Conservation (phyloP, 352 stramenopile genomes). For the Phytopythium mirpurense region DNA sequence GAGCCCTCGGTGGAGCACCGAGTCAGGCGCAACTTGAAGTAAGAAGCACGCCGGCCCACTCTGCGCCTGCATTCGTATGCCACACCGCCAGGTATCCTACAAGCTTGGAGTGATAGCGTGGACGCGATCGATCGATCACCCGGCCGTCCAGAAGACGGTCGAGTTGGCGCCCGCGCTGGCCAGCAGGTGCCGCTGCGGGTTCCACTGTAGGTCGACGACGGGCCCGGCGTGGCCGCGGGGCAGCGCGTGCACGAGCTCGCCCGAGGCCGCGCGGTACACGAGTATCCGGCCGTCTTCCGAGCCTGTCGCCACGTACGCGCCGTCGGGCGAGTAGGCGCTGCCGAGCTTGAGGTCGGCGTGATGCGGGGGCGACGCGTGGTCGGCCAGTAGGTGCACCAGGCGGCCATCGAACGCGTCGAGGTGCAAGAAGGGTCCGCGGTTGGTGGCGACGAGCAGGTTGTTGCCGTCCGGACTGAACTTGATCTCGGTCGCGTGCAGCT, state of each 20-base stretch:
- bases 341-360: constrained; percentile 44
- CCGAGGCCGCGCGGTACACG: constrained; percentile 56
- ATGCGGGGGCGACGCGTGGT: constrained; percentile 33
- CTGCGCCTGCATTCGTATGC: too few species aligned
- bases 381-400: constrained; percentile 64
- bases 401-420: constrained; percentile 84
- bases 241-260: constrained; percentile 53
- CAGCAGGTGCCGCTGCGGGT: constrained; percentile 79
- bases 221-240: constrained; percentile 56
- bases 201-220: constrained; percentile 72
- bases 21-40: too few species aligned
- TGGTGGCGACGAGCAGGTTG: constrained; percentile 78
- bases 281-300: constrained; percentile 71
- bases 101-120: too few species aligned
- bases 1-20: too few species aligned
- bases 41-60: too few species aligned
- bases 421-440: constrained; percentile 74
- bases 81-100: too few species aligned
- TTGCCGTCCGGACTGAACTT: constrained; percentile 86
- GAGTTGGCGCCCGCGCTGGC: constrained; percentile 68
- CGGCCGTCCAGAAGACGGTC: constrained; percentile 66
- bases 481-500: constrained; percentile 70
- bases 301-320: constrained; percentile 65
- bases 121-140: constrained; percentile 1
- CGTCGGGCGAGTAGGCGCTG: constrained; percentile 65